Conservation (phyloP, 345 rosid species). For the Eucalyptus pauciflora region DNA sequence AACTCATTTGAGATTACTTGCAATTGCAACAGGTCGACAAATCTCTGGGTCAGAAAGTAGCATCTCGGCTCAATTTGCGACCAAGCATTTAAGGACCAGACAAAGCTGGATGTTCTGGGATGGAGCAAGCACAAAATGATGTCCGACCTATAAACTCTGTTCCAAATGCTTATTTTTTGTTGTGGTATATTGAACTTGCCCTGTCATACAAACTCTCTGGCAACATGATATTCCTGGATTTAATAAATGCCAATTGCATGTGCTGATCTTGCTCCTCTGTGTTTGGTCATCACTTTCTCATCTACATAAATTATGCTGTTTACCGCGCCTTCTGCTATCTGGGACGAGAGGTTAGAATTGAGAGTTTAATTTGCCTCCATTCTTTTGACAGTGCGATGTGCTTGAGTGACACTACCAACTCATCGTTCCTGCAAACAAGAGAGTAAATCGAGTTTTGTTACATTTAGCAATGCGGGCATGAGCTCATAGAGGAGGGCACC, state of each 20-base stretch:
- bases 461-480: background rate
- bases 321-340: background rate
- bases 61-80: constrained; percentile 57
- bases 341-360: background rate
- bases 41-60: constrained; percentile 74
- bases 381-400: background rate
- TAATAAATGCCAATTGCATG: background rate
- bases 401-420: background rate
- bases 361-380: background rate
- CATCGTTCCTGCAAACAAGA: background rate
- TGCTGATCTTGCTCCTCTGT: background rate
- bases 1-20: background rate
- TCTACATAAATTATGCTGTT: background rate
- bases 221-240: background rate
- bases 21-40: constrained; percentile 32
- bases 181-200: background rate
- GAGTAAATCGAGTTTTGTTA: background rate
- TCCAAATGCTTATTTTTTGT: background rate
- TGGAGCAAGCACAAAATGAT: background rate
- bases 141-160: background rate
- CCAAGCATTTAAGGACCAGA: constrained; percentile 45
- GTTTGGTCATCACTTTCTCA: background rate
- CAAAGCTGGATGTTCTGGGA: background rate
- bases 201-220: background rate
- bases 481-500: background rate